Evolutionary conservation across 2,329 filamentous ascomycete species (phyloP).

Genomic region (Zymoseptoria brevis): DNA sequence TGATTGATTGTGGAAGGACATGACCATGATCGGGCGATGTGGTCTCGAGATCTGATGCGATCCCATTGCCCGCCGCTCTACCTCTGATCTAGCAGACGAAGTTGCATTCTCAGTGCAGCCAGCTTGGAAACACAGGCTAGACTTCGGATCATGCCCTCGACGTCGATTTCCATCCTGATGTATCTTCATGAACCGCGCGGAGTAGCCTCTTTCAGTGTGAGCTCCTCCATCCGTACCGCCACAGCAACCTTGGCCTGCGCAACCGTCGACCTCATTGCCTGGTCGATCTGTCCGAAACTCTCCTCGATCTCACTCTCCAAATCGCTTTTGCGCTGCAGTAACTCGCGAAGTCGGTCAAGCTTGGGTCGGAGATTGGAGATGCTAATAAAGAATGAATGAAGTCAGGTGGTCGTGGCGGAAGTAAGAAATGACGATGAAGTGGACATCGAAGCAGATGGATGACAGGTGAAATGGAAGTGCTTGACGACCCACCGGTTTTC

Average conservation of each 20-base stretch:
- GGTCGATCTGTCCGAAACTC: constrained; percentile 8
- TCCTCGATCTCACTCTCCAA: constrained; percentile 10
- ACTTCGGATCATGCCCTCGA: no score
- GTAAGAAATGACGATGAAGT: background rate
- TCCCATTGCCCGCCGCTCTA: background rate
- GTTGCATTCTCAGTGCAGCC: background rate
- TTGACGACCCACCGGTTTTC: constrained; percentile 7
- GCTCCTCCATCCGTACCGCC: background rate
- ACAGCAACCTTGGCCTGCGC: constrained; percentile 15
- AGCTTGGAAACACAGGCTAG: no score
- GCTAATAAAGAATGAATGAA: background rate
- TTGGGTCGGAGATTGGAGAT: constrained; percentile 11
- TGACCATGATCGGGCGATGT: background rate
- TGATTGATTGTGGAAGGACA: background rate
- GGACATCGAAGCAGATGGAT: background rate
- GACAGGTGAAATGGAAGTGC: background rate
- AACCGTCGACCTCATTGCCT: constrained; percentile 5
- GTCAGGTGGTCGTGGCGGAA: background rate
- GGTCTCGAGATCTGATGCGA: background rate
- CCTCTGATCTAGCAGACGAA: background rate
- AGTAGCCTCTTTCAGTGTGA: background rate
- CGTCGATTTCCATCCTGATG: no score
- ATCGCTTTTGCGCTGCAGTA: constrained; percentile 15
- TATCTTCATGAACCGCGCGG: no score
- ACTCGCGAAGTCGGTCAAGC: constrained; percentile 15